Base-by-base conservation (phyloP, 805 yeast species). In the Candida ficus region DNA sequence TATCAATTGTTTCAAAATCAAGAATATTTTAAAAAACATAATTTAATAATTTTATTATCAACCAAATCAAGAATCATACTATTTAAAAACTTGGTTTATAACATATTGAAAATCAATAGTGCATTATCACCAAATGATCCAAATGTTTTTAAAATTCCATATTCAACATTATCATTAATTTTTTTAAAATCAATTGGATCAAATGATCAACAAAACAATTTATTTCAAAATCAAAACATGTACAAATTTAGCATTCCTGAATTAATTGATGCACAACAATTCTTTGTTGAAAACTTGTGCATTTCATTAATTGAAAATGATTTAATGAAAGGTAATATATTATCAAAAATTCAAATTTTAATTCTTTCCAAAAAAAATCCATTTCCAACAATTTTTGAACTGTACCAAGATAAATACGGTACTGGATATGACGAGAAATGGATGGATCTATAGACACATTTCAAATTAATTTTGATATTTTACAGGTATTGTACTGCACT, bases 271-370 rank as follows among this genome's bases (percentile, higher is more conserved):
- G 23, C 43, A 3, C 39, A 66, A 31, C 76, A 73, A 43, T 36
- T 51, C 12, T 60, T 70, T 29, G 65, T 70, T 10, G 83, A 78
- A 44, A 77, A 75, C 38, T 48, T 78, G 7, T 55, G 77, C 34
- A 62, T 73, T 12, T 58, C 75, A 2, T 49, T 79, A n/a, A 70
- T 75, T 30, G 81, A 75, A 45, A 75, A 73, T 42, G 75, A 72
- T 41, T 53, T 76, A 14, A 49, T 79, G 27, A 74, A 70, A 45
- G 83, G 80, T 0, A 78, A 77, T 43, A 51, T 76, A 0, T 61
- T 68, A 27, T 64, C 75, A 1, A 56, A 68, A 27, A 53, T 63
- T 9, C 58, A 68, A 30, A 58, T 63, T 5, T 61, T 70, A 3
- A 62, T 75, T 0, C 53, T 73, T 9, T 67, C 75, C 22, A 71